Base-by-base conservation (phyloP, 2,329 filamentous ascomycete genomes). In the Zasmidium angulare region DNA sequence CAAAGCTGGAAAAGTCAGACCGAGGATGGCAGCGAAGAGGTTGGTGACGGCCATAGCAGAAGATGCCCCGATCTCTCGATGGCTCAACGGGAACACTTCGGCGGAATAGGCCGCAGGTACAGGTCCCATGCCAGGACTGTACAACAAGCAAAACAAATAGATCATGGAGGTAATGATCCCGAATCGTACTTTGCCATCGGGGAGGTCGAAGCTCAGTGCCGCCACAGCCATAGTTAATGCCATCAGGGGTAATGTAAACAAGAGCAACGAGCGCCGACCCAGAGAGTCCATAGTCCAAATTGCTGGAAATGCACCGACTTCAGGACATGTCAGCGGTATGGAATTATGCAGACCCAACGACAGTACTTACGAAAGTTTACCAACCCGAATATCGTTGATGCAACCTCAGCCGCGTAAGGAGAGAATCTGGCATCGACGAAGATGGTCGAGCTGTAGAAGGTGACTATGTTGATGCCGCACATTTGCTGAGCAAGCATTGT, bases 381-480 rank as follows among this genome's bases (percentile, higher is more conserved):
- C 36, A 86, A 71, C 2, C 85, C 85, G 60, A 86, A 86, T 0
- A 84, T 84, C 66, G 80, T 82, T 0, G 83, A 84, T 0, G 81
- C 83, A n/a, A 85, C 73, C 19, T 86, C 71, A 6, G 78, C 65
- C 74, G 78, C 63, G 77, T 79, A 64, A 77, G 66, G 20, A 66
- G 69, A 50, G 21, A 74, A 76, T 3, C 72, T 71, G 11, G 72
- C 71, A 20, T 71, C 53, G 9, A 61, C 61, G 61, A 74, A 74
- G 53, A 74, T 69, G 2, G 70, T 66, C 9, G 67, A 68, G 2
- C 64, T 69, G 57, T 72, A 73, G 64, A 78, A 78, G 26, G 77
- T 64, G 55, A 76, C 73, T 17, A 76, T 66, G 11, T 56, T 60
- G n/a, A 56, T 31, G 6, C 49, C 50, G 20, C 36, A 31, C 20